A percentile compares a stretch with the other conserved stretches of the same genome.
These are phyloP conservation scores for Yamagishiella unicocca DNA, from an alignment of 139 green algal genomes.

Conservation along the genomic window DNA sequence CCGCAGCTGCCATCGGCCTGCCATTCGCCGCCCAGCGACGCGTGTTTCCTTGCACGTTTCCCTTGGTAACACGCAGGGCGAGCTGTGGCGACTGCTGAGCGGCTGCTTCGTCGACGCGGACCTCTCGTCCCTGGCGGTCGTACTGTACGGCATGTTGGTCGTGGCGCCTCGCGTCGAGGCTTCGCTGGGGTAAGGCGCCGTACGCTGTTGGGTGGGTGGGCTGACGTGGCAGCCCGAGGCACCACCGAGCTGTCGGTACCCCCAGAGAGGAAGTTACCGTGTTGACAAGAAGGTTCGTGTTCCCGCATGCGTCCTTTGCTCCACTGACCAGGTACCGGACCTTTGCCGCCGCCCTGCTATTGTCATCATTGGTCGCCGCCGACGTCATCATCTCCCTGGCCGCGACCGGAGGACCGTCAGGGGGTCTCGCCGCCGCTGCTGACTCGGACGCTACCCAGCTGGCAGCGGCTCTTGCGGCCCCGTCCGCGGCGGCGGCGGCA, in stretches of 20 bases:
- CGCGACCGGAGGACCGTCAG: not conserved
- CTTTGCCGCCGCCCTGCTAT: not conserved
- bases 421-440: not conserved
- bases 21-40: no score
- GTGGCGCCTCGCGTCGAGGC: conserved; percentile 45
- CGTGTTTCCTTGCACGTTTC: no score
- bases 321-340: conserved; percentile 31
- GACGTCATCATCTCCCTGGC: not conserved
- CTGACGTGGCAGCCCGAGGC: no score
- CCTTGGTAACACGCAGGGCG: not conserved
- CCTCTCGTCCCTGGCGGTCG: conserved; percentile 2
- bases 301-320: no score
- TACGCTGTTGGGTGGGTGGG: not conserved
- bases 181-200: conserved; percentile 23
- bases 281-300: no score
- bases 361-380: not conserved
- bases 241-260: no score
- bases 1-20: no score
- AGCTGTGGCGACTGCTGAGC: conserved; percentile 39
- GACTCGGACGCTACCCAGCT: not conserved
- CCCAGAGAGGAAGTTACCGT: no score
- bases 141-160: conserved; percentile 18
- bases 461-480: not conserved
- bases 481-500: not conserved
- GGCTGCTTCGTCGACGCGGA: not conserved